Evolutionary conservation across 164 flowering plant species (phyloP), one percentile per base, ranked within the genome.

Genomic region (Annona squamosa): DNA sequence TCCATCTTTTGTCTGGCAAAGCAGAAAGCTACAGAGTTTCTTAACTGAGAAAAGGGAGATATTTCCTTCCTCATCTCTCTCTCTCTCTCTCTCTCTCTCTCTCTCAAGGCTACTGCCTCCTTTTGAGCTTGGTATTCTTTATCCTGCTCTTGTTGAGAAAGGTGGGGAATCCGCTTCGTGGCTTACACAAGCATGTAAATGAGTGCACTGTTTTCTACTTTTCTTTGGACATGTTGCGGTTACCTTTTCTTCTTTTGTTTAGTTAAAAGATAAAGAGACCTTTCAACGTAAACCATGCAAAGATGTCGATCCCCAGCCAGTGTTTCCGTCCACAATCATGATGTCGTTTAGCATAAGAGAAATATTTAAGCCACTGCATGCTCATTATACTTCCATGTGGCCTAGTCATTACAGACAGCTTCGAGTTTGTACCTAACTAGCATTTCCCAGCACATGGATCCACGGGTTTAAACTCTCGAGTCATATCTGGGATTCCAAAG

Each of bases 151-250:
- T 74, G 63, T 72, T 76, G 70, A 70, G 81, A 81, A 77, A 73
- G 81, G 70, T 76, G 81, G 76, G 77, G 86, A 84, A 81, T 84
- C 88, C 81, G 79, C 79, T 82, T 82, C 65, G 83, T 81, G 80
- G 81, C 81, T 81, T 77, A 75, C 83, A 81, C 67, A 75, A 78
- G 84, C 78, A 75, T 76, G 56, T 57, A 76, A 77, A 71, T 76
- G 18, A 74, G 46, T 48, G 46, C 77, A 74, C 77, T 72, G 63
- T 19, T 46, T 65, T 12, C 76, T 59, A 37, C 52, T 17, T 3
- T 64, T 81, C 83, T 81, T 79, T 78, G 84, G 80, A 83, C 80
- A 74, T 73, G 76, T 65, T 72, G 73, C 77, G 75, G 47, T 68
- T 2, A 69, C 41, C 69, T 9, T 52, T 3, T 77, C 77, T 77